Evolutionary conservation across 2,329 filamentous ascomycete genomes (phyloP), one percentile per base, ranked within the genome.

Genomic region (Alternaria brassicicola): DNA sequence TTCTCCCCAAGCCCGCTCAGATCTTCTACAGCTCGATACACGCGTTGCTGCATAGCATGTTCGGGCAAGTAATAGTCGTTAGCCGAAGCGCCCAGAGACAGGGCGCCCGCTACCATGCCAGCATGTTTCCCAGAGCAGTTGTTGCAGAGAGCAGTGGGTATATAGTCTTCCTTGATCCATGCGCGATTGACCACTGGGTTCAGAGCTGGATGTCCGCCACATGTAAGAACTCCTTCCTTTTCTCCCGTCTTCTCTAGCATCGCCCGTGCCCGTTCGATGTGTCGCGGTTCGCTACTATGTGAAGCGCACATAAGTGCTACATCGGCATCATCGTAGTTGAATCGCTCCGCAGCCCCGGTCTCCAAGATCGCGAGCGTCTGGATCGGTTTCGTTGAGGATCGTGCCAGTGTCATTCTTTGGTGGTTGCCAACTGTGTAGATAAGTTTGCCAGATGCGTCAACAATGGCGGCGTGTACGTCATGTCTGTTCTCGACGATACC

Each of bases 111-210:
- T 21, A 83, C 64, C 80, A 83, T 83, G 1, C 78, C 81, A 3
- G 72, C 78, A 61, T 84, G 81, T 38, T 84, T 84, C 1, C 81
- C 82, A 0, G 81, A 83, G 59, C 81, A 84, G 56, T 83, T 82
- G 50, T 79, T 83, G 47, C 72, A 76, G 0, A 82, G 65, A 0
- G 69, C 68, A 0, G 76, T 78, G 0, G 81, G 80, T 0, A 55
- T 65, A 42, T 77, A 79, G 2, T 72, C 80, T 0, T 51, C 51
- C 52, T 70, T 78, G 46, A 79, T 76, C 81, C 81, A 83, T 0
- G 45, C 57, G 0, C 67, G 65, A 54, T 81, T 78, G 4, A 82
- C 72, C 10, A 21, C 15, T 15, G 48, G 33, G 12, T 38, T 51
- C 15, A 21, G 17, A 21, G 48, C 48, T 1, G 48, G 23, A 19